Conservation (phyloP, 2,329 filamentous ascomycete genomes). For the Pestalotiopsis sp. region DNA sequence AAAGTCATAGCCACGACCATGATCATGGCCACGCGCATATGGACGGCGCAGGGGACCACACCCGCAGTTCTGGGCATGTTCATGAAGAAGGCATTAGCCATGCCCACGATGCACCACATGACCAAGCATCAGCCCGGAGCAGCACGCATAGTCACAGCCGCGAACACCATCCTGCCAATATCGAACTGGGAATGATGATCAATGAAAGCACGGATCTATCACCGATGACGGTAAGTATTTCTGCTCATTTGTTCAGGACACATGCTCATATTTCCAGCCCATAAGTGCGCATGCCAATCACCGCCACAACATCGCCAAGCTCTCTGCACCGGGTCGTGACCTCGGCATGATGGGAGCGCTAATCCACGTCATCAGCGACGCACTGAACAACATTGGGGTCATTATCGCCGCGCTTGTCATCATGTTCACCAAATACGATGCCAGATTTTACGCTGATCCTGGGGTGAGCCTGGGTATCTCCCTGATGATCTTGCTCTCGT, state of each 20-base stretch:
- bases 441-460: conserved; percentile 73
- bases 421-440: conserved; percentile 62
- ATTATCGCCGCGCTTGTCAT: conserved; percentile 71
- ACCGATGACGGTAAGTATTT: conserved; percentile 26
- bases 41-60: conserved; percentile 14
- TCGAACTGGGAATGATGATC: conserved; percentile 27
- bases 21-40: conserved; percentile 31
- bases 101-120: conserved; percentile 27
- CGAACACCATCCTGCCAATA: conserved; percentile 20
- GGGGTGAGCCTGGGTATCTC: conserved; percentile 70
- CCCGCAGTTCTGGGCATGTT: neutral
- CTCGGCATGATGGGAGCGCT: conserved; percentile 74
- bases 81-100: conserved; percentile 26
- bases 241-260: neutral
- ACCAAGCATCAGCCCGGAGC: conserved; percentile 14
- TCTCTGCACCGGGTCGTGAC: conserved; percentile 50
- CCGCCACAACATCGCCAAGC: conserved; percentile 42
- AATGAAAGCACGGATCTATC: conserved; percentile 26
- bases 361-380: conserved; percentile 73
- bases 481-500: conserved; percentile 70
- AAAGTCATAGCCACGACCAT: conserved; percentile 41
- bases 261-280: conserved; percentile 22
- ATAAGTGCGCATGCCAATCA: conserved; percentile 50
- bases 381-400: conserved; percentile 76
- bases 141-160: neutral